Evolutionary conservation across 208 protist species (phyloP).

Genomic region (Trypanosoma avium): DNA sequence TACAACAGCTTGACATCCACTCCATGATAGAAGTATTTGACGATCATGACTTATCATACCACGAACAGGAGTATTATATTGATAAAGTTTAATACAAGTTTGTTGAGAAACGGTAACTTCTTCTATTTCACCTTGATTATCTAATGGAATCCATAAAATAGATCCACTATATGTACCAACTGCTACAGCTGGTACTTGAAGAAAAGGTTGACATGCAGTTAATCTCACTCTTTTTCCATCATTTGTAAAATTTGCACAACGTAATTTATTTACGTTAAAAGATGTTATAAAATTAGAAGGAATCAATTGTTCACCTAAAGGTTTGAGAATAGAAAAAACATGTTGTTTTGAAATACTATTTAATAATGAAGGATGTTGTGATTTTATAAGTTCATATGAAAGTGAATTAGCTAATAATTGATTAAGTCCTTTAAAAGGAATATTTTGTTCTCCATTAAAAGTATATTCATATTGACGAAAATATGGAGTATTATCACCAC

Average conservation of each 20-base stretch:
- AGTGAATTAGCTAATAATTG: conserved; percentile 62
- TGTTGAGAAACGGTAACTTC: conserved; percentile 13
- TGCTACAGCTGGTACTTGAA: conserved; percentile 54
- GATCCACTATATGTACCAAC: conserved; percentile 52
- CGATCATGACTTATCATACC: conserved; percentile 40
- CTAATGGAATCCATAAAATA: conserved; percentile 66
- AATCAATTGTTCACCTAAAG: conserved; percentile 53
- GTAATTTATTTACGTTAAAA: conserved; percentile 52
- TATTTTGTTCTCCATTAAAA: conserved; percentile 13
- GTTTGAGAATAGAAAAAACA: conserved; percentile 23
- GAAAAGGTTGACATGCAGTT: conserved; percentile 72
- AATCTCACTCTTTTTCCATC: conserved; percentile 28
- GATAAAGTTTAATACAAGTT: conserved; percentile 34
- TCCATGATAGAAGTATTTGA: conserved; percentile 65
- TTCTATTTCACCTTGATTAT: conserved; percentile 2
- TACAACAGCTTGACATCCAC: conserved; percentile 57
- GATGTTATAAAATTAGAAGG: conserved; percentile 52
- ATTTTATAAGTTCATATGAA: conserved; percentile 45
- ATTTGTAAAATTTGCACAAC: conserved; percentile 4
- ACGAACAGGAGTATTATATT: conserved; percentile 47
- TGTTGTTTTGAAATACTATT: conserved; percentile 6
- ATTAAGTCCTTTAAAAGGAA: conserved; percentile 30
- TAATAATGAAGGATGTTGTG: conserved; percentile 39
- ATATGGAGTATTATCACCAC: conserved; percentile 46
- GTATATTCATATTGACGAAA: conserved; percentile 48